These are phyloP conservation scores for Borovskyia barvae DNA, from an alignment of 208 protist species.

Conservation along the genomic window DNA sequence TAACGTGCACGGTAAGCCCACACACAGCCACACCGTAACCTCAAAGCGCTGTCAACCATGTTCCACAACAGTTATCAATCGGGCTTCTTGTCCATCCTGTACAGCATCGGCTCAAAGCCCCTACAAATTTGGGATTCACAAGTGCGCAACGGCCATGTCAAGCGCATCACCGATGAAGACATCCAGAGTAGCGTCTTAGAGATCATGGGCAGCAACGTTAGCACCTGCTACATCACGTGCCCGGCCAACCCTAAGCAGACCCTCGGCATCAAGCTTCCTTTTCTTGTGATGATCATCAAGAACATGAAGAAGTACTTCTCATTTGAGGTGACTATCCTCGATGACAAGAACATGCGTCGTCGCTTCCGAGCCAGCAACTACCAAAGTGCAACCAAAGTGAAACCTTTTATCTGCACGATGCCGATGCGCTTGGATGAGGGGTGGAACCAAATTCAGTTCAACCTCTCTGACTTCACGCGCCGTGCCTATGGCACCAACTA, in stretches of 20 bases:
- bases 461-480: constrained; percentile 98
- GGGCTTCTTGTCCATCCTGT: constrained; percentile 99
- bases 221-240: constrained; percentile 98
- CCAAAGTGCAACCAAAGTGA: constrained; percentile 97
- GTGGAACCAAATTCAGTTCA: constrained; percentile 99
- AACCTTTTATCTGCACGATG: constrained; percentile 99
- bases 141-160: constrained; percentile 98
- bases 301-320: constrained; percentile 99
- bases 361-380: constrained; percentile 99
- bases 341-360: constrained; percentile 98
- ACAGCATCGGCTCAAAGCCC: constrained; percentile 98
- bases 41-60: too few species aligned
- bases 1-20: too few species aligned
- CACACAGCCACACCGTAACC: too few species aligned
- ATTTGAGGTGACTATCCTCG: constrained; percentile 99
- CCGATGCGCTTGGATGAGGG: constrained; percentile 99
- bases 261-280: constrained; percentile 99
- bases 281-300: constrained; percentile 99
- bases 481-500: constrained; percentile 99
- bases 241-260: constrained; percentile 96
- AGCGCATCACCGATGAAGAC: constrained; percentile 99
- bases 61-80: constrained; percentile 99
- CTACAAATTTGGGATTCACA: constrained; percentile 99
- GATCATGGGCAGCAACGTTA: constrained; percentile 98
- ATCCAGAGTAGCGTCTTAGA: constrained; percentile 99